These are phyloP conservation scores for Leccinellum rugosiceps DNA, from an alignment of 768 basidiomycete genomes.

Conservation along the genomic window DNA sequence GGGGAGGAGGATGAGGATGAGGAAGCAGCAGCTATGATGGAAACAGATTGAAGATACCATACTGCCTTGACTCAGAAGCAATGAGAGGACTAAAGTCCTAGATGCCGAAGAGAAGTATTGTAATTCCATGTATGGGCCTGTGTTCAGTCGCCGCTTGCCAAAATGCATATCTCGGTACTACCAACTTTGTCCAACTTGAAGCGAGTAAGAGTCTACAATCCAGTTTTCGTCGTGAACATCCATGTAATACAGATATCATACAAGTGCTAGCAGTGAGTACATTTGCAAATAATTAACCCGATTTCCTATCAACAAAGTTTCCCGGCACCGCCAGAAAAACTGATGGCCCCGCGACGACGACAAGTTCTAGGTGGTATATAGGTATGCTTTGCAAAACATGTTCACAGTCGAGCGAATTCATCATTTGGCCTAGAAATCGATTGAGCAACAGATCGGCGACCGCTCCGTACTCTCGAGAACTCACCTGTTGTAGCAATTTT, in stretches of 20 bases:
- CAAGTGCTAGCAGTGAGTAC: conserved; percentile 12
- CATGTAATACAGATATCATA: conserved; percentile 19
- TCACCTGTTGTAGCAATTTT: conserved; percentile 17
- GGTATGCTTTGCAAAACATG: not conserved
- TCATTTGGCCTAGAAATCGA: conserved; percentile 18
- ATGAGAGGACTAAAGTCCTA: too few species aligned
- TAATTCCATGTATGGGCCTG: too few species aligned
- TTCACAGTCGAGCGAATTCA: not conserved
- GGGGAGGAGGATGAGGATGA: too few species aligned
- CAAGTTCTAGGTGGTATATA: not conserved
- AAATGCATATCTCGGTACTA: too few species aligned
- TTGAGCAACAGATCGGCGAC: not conserved
- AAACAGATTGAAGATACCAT: too few species aligned
- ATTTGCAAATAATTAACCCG: not conserved
- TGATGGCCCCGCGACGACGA: conserved; percentile 1
- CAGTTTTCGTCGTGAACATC: not conserved
- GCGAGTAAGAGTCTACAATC: conserved; percentile 20
- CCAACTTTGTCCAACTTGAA: not conserved
- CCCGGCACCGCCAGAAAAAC: conserved; percentile 18
- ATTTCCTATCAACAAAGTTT: conserved; percentile 8
- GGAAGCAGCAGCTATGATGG: too few species aligned
- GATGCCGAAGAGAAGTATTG: too few species aligned
- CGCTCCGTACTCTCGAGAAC: conserved; percentile 2
- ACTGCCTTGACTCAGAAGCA: too few species aligned
- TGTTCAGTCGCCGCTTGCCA: too few species aligned